Base-by-base conservation (phyloP, 352 stramenopile genomes). In the Aphanomyces invadans region DNA sequence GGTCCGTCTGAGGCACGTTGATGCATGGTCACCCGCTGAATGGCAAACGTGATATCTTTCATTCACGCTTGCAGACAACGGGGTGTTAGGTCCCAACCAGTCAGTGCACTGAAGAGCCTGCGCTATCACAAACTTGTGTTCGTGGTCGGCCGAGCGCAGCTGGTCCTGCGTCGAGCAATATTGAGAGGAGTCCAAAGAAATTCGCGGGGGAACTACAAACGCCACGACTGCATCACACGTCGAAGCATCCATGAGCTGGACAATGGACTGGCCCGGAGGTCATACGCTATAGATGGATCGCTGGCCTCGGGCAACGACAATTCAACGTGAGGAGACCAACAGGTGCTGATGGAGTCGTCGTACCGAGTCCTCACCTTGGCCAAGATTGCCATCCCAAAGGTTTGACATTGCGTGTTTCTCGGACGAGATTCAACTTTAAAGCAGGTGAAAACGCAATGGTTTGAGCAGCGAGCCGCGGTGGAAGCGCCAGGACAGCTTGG, bases 181-280 rank as follows among this genome's bases (percentile, higher is more conserved):
- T n/a, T 15, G 17, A n/a, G 39, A n/a, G 17, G 39, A 48, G 21
- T 17, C 0, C 46, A 54, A 29, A 28, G 9, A 7, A 23, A 21
- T 12, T 10, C 17, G 46, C 15, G 46, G 2, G 46, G 46, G 46
- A 21, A 54, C 46, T 29, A 23, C 25, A 2, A 54, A 54, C 21
- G 46, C 46, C 19, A 54, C 46, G 46, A 54, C 25, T 21, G 46
- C 46, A 54, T 54, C 9, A 17, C 19, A 17, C 17, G 1, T 15
- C 25, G 46, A 7, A 54, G 46, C 46, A 21, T 54, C 46, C 46
- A 54, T 54, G 46, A 54, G 46, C 46, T 54, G 46, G 12, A 28
- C 46, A 28, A 54, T 54, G 17, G 19, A 54, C 25, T 21, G 46
- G 28, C 46, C 28, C 9, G 46, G 46, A 21, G 46, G 17, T 7